phyloP scores from a whole-genome alignment of 2,329 filamentous ascomycete genomes.

The Alternaria triticina region DNA sequence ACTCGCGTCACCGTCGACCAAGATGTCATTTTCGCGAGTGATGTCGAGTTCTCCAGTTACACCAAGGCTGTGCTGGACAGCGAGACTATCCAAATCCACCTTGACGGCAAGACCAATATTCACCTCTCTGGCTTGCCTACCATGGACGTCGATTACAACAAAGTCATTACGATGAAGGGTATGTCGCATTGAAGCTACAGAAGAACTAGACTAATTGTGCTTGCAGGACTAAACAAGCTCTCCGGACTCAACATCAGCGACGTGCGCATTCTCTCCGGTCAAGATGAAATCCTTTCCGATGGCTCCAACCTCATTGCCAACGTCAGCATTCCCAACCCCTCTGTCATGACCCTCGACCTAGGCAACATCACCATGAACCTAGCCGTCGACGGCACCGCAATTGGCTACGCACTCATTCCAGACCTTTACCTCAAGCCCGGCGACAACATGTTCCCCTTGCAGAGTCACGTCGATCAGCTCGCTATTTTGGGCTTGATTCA shows the following conservation, averaged over 20 bases:
- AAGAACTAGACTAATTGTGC: background rate
- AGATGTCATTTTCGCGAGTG: constrained; percentile 51
- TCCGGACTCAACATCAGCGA: constrained; percentile 59
- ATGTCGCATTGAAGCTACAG: constrained; percentile 7
- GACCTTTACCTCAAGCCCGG: constrained; percentile 67
- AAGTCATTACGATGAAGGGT: constrained; percentile 65
- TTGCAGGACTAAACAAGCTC: constrained; percentile 63
- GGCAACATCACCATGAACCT: constrained; percentile 70
- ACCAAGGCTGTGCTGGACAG: constrained; percentile 56
- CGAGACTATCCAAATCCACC: constrained; percentile 57
- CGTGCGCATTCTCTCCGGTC: constrained; percentile 55
- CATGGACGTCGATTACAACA: constrained; percentile 61
- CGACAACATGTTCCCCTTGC: constrained; percentile 61
- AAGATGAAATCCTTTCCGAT: constrained; percentile 44
- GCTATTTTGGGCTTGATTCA: constrained; percentile 55
- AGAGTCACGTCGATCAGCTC: constrained; percentile 60
- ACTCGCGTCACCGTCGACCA: constrained; percentile 54
- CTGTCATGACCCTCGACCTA: constrained; percentile 69
- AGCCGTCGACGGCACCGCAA: constrained; percentile 57
- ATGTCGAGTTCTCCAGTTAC: constrained; percentile 58
- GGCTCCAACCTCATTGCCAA: constrained; percentile 68
- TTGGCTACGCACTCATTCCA: constrained; percentile 65
- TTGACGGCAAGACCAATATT: constrained; percentile 60
- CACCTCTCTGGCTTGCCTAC: constrained; percentile 59
- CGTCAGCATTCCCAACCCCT: constrained; percentile 68